Base-by-base conservation (phyloP, 306 rosid genomes). In the Citrullus colocynthis region DNA sequence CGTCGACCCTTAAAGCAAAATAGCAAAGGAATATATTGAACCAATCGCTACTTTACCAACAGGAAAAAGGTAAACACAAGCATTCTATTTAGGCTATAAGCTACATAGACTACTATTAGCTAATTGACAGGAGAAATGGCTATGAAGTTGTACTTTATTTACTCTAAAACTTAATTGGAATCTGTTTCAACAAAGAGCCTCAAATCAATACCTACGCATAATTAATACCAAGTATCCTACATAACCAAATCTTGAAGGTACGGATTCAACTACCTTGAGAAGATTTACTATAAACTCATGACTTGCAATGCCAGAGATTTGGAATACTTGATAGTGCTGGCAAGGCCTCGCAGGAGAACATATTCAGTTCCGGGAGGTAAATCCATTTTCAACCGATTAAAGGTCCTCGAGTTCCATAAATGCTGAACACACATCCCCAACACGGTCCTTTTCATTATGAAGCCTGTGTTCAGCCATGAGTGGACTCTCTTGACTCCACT, bases 391-490 rank as follows among this genome's bases (percentile, higher is more conserved):
- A 84, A 84, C 82, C 73, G 86, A 78, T 84, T 85, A 88, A 82
- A 84, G 54, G 83, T 80, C 81, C 77, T 84, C 82, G 83, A 76
- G 55, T 82, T 81, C 87, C 91, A 87, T 80, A 83, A 88, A 83
- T 79, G 86, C 84, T 78, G 88, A 81, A 85, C 91, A 89, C 86
- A 54, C 75, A 70, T 74, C 84, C 88, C 88, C 70, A 74, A 80
- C 80, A 83, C 83, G 82, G 82, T 81, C 82, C 28, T 86, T 24
- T 24, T 80, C 82, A 80, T 83, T 71, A 84, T 7, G 83, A 89
- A 81, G 90, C 89, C 82, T 65, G 69, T 86, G 90, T 85, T 85
- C 94, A 94, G 98, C 90, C 90, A 90, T 84, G 91, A 86, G 89
- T 89, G 97, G 90, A 90, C 96, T 59, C 91, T 89, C 93, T 88